Evolutionary conservation across 2,329 filamentous ascomycete genomes (phyloP), one percentile per base, ranked within the genome.

Genomic region (Penicillium brasilianum): DNA sequence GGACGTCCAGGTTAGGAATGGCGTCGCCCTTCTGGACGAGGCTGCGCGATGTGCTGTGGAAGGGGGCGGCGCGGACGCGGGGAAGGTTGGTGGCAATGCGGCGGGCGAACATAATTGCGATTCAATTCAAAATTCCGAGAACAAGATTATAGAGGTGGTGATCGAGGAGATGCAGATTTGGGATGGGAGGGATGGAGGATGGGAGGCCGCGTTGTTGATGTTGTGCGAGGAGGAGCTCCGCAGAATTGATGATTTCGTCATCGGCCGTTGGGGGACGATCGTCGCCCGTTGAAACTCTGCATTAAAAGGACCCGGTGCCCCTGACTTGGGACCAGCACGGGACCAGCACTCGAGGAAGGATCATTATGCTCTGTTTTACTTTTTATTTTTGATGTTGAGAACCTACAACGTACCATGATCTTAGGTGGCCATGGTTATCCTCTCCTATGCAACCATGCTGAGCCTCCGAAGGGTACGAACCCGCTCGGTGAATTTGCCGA

Each of bases 21-120:
- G 84, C 80, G 77, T 97, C 93, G 72, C 93, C 93, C 62, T 88
- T 88, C 71, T 90, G 85, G 75, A 98, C 90, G 56, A 78, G 76
- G 30, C 74, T 72, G 20, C 77, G 77, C 9, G 74, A 72, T 36
- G 77, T 75, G 69, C 62, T 74, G 69, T 78, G 77, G 73, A 78
- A 79, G 51, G 75, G 64, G 10, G 76, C 75, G 22, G 69, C 65
- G 64, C 71, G 55, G 44, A 67, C 70, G 66, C 73, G 72, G 54
- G 76, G 74, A 39, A 73, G 39, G 51, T 66, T 59, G 52, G 72
- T 68, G 39, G 73, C 68, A 49, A 78, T 63, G 65, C 77, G 76
- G 59, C 74, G 75, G 55, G 74, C 73, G 58, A 79, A 78, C 76
- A 79, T 78, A 50, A 41, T 70, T 66, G 32, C 22, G 46, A 43